Evolutionary conservation across 2,329 filamentous ascomycete species (phyloP), one percentile per base, ranked within the genome.

Genomic region (Fusarium brachygibbosum): DNA sequence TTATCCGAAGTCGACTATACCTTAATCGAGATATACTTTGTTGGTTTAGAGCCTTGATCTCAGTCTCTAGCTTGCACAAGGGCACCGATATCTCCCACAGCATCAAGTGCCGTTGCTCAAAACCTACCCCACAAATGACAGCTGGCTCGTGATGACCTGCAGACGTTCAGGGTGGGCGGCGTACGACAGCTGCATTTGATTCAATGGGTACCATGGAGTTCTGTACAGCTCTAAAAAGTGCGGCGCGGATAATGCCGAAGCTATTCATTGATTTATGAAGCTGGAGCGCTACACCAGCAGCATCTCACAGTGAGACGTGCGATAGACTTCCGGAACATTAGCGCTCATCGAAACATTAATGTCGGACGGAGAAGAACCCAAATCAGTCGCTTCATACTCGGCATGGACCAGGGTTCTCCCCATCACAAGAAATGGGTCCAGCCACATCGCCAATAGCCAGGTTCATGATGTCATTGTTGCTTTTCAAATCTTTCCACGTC

Each of bases 401-500:
- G 40, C 41, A 44, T 57, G 42, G 51, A 40, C 37, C 50, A 58
- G 64, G 63, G 49, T 28, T 29, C 42, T 40, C 49, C 23, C 54
- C 58, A 58, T 72, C 52, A 65, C 56, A 57, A 58, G 54, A 58
- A 41, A 45, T 52, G 56, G 62, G 57, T 29, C 60, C 42, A 71
- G 58, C 64, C 64, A 58, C 60, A 61, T 41, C 66, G 40, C 34
- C 28, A 34, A 59, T 44, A 21, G 42, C 53, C n/a, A 46, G 58
- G 32, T 14, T 32, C 28, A 68, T 74, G 71, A 74, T 66, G 71
- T 74, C 71, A 74, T 49, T 54, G 45, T 51, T 38, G 25, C 56
- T 71, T 29, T 66, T 52, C 50, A 55, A 58, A 68, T 71, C 54
- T 57, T 62, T 62, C 71, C 69, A 69, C 65, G 64, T 74, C 71